These are phyloP conservation scores for Dictyophora rubrovolvata DNA, from an alignment of 768 basidiomycete species.

Conservation along the genomic window DNA sequence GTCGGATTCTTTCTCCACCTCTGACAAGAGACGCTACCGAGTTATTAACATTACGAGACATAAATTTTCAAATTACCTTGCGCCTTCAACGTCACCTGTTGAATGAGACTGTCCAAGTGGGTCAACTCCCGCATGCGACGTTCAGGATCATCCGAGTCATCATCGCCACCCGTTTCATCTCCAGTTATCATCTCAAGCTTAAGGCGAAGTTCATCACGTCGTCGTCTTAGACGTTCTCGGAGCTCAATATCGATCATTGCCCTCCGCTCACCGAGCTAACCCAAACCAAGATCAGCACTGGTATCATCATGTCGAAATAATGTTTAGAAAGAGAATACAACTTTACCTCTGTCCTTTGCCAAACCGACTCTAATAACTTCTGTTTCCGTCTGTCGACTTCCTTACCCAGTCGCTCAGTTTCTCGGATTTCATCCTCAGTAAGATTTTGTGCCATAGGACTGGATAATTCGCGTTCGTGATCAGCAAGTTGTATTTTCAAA, in stretches of 20 bases:
- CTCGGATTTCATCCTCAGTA: slow-evolving; percentile 56
- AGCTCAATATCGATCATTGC: slow-evolving; percentile 86
- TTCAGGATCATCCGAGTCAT: slow-evolving; percentile 58
- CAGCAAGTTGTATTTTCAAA: slow-evolving; percentile 51
- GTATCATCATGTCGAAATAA: slow-evolving; percentile 11
- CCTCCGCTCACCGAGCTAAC: slow-evolving; percentile 62
- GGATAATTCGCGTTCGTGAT: slow-evolving; percentile 57
- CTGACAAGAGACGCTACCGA: slow-evolving; percentile 24
- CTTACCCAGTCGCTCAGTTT: slow-evolving; percentile 57
- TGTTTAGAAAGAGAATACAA: slow-evolving; percentile 15
- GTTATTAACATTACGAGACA: neutral
- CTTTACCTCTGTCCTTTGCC: slow-evolving; percentile 56
- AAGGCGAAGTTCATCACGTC: slow-evolving; percentile 64
- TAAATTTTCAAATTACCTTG: slow-evolving; percentile 33
- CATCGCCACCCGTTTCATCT: slow-evolving; percentile 41
- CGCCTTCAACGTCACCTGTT: slow-evolving; percentile 49
- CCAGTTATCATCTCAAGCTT: slow-evolving; percentile 73
- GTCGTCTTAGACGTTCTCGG: slow-evolving; percentile 75
- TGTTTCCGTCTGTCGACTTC: slow-evolving; percentile 71
- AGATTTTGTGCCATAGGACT: slow-evolving; percentile 69
- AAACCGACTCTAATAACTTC: slow-evolving; percentile 56
- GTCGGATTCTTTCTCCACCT: slow-evolving; percentile 65
- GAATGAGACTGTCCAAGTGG: slow-evolving; percentile 55
- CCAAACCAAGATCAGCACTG: slow-evolving; percentile 8
- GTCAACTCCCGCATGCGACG: slow-evolving; percentile 59